Base-by-base conservation (phyloP, 768 basidiomycete species). In the Pisolithus tinctorius region DNA sequence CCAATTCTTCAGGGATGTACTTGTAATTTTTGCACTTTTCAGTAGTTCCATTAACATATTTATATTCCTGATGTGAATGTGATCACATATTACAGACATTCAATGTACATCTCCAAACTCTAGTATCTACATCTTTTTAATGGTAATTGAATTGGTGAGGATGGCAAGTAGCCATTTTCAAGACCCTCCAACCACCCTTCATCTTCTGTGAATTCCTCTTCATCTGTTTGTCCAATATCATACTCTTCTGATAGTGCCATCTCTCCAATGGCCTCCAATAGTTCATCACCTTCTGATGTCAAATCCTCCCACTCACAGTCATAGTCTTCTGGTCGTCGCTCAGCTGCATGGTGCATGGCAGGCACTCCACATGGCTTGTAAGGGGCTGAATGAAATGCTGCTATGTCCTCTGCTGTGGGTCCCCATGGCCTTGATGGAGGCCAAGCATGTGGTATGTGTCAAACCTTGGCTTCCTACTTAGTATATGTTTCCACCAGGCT, bases 221-320 rank as follows among this genome's bases (percentile, higher is more conserved):
- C 40, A 41, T 41, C 17, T 41, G 17, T 4, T 41, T 41, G 40
- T 20, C 17, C 20, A 41, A 20, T 41, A 9, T n/a, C 6, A 43
- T 51, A 47, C 34, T 47, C 50, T 14, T 51, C 42, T 20, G 50
- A n/a, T 37, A 51, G 36, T 51, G 45, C 45, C 42, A 51, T 43
- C 14, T 51, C 45, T n/a, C 48, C 45, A 26, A 47, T 36, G 1
- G 13, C 50, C 36, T 17, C 34, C 50, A 51, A 45, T 4, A 51
- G 17, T 36, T 51, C 45, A 51, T 41, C 40, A 41, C 5, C 40
- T 9, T 41, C 40, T 41, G 40, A 41, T 6, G 6, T 6, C 17
- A 41, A 7, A 1, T 41, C 20, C 17, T 17, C 40, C 11, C 1
- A 14, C 26, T 49, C 40, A 41, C n/a, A 41, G 7, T 25, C 30